Evolutionary conservation across 805 yeast species (phyloP), one percentile per base, ranked within the genome.

Genomic region (Cyberlindnera meyerae): DNA sequence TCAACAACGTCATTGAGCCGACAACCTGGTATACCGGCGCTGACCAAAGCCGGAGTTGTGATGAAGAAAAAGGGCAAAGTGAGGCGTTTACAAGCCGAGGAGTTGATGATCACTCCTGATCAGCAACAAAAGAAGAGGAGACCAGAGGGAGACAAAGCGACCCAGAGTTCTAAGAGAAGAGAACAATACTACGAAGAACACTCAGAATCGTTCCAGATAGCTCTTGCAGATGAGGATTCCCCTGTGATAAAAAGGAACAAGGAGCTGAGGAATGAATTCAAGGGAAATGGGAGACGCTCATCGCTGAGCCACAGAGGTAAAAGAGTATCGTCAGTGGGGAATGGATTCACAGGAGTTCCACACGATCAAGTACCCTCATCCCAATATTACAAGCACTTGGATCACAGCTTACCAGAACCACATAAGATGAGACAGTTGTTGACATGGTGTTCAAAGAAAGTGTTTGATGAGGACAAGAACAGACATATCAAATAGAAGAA

Each of bases 301-400:
- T 75, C 82, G 1, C 58, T 78, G 45, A 54, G 69, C 27, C 70
- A 72, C 36, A 62, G 93, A 24, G 93, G 93, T 7, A 80, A 79
- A 49, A 59, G 93, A 20, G 73, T 79, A 3, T 82, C 84, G 51
- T 79, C 88, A 0, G 72, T 82, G 6, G 88, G 89, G 2, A 81
- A 79, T 50, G 90, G 89, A 3, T 76, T 75, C 47, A 66, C 65
- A 3, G 84, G 80, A 0, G 71, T 70, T 21, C 89, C 89, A 2
- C 89, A 82, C 53, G 64, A 68, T 1, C 78, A 75, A 31, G 74
- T 83, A 1, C 68, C 75, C 0, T 62, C 66, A 1, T 48, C 60
- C 8, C 78, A 77, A 36, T 76, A 76, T 49, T 76, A 71, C 54
- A 81, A 80, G 50, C 78, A 77, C 49, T 56, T 83, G 22, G 83